Evolutionary conservation across 805 yeast genomes (phyloP).

Genomic region (Kuraishia hungarica): DNA sequence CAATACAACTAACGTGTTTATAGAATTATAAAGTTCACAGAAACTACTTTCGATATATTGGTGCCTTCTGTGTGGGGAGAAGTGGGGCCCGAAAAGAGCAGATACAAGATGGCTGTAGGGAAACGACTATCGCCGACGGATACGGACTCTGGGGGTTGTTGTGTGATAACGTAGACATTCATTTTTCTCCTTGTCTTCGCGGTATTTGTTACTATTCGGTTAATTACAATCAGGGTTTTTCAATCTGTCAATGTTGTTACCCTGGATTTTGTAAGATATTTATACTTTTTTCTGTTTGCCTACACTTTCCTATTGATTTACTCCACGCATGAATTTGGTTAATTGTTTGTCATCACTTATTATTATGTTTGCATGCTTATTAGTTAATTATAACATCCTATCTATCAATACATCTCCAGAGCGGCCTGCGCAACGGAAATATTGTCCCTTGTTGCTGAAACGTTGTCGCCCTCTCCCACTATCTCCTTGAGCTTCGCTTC

Average conservation of each 20-base stretch:
- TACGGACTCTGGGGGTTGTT: not conserved
- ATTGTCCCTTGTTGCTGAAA: not conserved
- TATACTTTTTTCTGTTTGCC: too few relatives aligned
- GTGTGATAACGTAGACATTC: not conserved
- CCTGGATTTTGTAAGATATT: too few relatives aligned
- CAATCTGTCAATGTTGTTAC: too few relatives aligned
- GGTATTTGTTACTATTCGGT: too few relatives aligned
- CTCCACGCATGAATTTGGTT: too few relatives aligned
- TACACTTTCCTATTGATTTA: too few relatives aligned
- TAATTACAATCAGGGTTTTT: too few relatives aligned
- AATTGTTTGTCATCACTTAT: too few relatives aligned
- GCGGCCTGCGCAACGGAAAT: not conserved
- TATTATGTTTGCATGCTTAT: too few relatives aligned
- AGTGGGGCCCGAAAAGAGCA: slow-evolving; percentile 1
- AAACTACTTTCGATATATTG: not conserved
- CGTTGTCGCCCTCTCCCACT: slow-evolving; percentile 11
- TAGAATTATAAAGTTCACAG: slow-evolving; percentile 1
- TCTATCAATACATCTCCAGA: not conserved
- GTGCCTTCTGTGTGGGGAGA: slow-evolving; percentile 2
- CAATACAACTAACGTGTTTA: not conserved
- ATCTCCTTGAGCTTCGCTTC: slow-evolving; percentile 26
- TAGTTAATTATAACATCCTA: too few relatives aligned
- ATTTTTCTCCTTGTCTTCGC: too few relatives aligned
- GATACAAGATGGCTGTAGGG: not conserved
- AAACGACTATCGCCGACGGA: not conserved